Conservation (phyloP, 2,329 filamentous ascomycete species). For the Penicillium sp. region DNA sequence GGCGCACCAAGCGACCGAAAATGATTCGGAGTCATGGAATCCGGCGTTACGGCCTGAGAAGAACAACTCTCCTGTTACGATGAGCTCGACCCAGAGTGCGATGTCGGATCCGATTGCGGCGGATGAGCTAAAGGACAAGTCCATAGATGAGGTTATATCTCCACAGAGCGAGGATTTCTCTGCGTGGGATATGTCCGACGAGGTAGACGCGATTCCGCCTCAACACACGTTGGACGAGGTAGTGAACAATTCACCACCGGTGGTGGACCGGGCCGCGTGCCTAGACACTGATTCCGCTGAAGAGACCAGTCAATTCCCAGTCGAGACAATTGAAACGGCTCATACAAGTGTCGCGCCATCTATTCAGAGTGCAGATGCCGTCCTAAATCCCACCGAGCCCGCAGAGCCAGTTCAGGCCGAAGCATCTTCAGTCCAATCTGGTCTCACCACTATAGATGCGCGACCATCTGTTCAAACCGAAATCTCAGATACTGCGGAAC, state of each 20-base stretch:
- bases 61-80: constrained; percentile 12
- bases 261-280: background rate
- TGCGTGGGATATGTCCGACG: constrained; percentile 16
- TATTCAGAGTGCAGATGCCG: background rate
- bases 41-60: constrained; percentile 45
- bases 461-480: background rate
- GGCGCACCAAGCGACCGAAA: constrained; percentile 15
- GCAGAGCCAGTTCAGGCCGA: background rate
- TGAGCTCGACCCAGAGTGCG: constrained; percentile 6
- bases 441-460: background rate
- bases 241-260: constrained; percentile 2
- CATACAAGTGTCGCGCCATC: background rate
- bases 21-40: constrained; percentile 43
- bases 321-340: background rate
- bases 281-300: background rate
- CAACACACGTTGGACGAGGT: constrained; percentile 4
- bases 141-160: constrained; percentile 9
- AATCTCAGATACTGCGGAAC: background rate
- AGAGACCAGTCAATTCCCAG: background rate
- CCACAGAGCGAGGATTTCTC: constrained; percentile 15
- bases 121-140: constrained; percentile 10
- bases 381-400: background rate
- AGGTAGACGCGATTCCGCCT: constrained; percentile 1
- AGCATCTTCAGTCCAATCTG: background rate
- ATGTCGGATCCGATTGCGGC: constrained; percentile 13